Conservation (phyloP, 257 asterid species). For the Cinchona pubescens region DNA sequence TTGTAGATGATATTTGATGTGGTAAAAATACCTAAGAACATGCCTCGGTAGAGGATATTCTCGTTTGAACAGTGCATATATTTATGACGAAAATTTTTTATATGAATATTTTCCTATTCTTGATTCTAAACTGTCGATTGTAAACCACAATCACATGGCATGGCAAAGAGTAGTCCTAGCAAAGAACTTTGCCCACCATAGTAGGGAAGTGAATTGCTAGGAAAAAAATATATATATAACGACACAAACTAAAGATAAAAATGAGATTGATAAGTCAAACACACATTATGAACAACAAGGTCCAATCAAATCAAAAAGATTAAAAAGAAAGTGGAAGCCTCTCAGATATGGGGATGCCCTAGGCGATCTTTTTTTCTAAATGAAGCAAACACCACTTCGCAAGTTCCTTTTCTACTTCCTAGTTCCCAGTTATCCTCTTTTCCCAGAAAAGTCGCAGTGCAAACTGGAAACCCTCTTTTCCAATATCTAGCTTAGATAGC, state of each 20-base stretch:
- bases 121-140: no score
- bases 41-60: no score
- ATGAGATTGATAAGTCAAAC: slow-evolving; percentile 27
- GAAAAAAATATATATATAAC: not conserved
- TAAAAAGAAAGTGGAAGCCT: slow-evolving; percentile 14
- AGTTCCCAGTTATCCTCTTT: not conserved
- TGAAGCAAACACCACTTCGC: slow-evolving; percentile 15
- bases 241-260: slow-evolving; percentile 12
- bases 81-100: no score
- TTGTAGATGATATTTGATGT: no score
- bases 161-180: no score
- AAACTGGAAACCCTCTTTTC: not conserved
- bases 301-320: slow-evolving; percentile 34
- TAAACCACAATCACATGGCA: no score
- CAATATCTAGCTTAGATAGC: not conserved
- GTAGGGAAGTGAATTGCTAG: no score
- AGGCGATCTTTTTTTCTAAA: slow-evolving; percentile 14
- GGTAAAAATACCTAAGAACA: no score
- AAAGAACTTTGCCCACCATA: no score
- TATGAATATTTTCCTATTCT: no score
- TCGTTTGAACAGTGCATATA: no score
- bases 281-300: slow-evolving; percentile 14
- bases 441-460: not conserved
- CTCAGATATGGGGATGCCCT: slow-evolving; percentile 32
- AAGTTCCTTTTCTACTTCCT: not conserved